These are phyloP conservation scores for Metschnikowia aberdeeniae DNA, from an alignment of 805 yeast species.

Conservation along the genomic window DNA sequence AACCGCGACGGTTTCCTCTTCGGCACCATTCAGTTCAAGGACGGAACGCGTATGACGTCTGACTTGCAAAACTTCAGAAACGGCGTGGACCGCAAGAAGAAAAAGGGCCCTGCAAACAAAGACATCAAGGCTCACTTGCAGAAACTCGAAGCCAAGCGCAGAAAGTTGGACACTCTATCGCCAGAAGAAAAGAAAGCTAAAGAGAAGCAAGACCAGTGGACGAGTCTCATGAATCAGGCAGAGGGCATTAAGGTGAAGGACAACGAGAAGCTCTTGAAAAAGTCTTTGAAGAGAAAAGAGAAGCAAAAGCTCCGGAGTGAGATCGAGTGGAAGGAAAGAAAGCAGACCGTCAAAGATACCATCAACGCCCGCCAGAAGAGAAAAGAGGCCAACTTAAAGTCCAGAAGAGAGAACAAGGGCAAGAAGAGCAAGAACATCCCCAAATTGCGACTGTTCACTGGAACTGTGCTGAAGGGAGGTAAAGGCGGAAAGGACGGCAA, in stretches of 20 bases:
- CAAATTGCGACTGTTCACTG: constrained; percentile 63
- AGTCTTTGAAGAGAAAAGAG: constrained; percentile 80
- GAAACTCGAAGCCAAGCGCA: constrained; percentile 69
- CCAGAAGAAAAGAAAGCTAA: constrained; percentile 55
- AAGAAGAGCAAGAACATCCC: constrained; percentile 70
- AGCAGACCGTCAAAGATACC: constrained; percentile 70
- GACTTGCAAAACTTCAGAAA: constrained; percentile 57
- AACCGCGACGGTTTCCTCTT: constrained; percentile 51
- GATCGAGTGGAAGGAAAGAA: constrained; percentile 88
- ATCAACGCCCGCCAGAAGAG: constrained; percentile 74
- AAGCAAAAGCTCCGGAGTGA: constrained; percentile 81
- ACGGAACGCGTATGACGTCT: constrained; percentile 75
- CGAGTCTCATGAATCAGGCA: constrained; percentile 73
- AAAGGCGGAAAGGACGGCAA: constrained; percentile 24
- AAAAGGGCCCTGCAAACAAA: constrained; percentile 80
- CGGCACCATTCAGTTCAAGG: constrained; percentile 77
- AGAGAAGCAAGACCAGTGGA: constrained; percentile 81
- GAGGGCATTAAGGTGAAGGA: constrained; percentile 88
- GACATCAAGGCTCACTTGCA: constrained; percentile 81
- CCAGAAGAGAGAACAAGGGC: constrained; percentile 82
- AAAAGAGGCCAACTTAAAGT: constrained; percentile 86
- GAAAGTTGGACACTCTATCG: constrained; percentile 55
- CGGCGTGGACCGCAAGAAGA: constrained; percentile 46
- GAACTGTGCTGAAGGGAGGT: constrained; percentile 44
- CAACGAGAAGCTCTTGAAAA: constrained; percentile 82